Evolutionary conservation across 1,284 basidiomycete species (phyloP), one percentile per base, ranked within the genome.

Genomic region (Malassezia nana): DNA sequence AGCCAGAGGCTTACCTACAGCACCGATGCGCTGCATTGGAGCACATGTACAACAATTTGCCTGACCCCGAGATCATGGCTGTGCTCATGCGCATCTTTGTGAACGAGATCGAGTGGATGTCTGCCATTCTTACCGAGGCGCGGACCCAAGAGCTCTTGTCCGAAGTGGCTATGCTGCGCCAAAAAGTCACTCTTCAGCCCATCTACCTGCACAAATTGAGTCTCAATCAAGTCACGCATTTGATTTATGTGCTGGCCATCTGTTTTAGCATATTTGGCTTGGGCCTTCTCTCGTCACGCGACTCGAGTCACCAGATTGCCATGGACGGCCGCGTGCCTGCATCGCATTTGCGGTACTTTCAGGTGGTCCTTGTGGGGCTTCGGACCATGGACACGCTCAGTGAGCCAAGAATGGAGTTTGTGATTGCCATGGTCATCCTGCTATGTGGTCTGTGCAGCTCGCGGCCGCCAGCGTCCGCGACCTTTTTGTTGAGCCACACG

Each of bases 391-490:
- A 65, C 46, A 58, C 59, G 22, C 61, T 63, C 43, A 65, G 64
- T 25, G 63, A 69, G 50, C 59, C 63, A 39, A 57, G 57, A 40
- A 43, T 69, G 30, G 57, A 62, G 58, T 66, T 61, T 25, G 56
- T 67, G 9, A 58, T 64, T 32, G 35, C 61, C 18, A 45, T 55
- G 22, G 12, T 28, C 3, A 20, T 63, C 8, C 33, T 60, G 25
- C 50, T 54, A 35, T 57, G 52, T 9, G 55, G 58, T 24, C 33
- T 64, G 28, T 59, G 46, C 22, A 42, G 52, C 2, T 45, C 62
- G 40, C 64, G 64, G 12, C 53, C 60, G n/a, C 63, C 65, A 9
- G 46, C 52, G 7, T 57, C 62, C n/a, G 64, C 62, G 9, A 48
- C 50, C 1, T 55, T 50, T 28, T 46, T 66, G 51, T 52, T 55